phyloP scores from a whole-genome alignment of 73 alveolate genomes.

The Symbiodinium pilosum region DNA sequence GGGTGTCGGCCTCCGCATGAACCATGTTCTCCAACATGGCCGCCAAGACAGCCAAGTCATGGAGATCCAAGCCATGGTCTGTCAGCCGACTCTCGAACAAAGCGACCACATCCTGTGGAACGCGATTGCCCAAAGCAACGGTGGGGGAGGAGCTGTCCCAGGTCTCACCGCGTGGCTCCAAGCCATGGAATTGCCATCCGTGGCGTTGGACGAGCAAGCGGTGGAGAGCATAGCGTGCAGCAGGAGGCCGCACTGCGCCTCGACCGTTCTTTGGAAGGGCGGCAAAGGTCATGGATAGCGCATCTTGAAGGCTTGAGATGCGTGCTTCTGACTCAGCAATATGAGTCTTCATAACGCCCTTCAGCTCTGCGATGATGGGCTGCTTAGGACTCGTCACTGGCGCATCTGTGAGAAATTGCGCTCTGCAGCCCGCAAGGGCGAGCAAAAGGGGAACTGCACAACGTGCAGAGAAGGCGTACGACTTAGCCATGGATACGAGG shows the following conservation, averaged over 20 bases:
- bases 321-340: neutral
- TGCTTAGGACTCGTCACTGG: neutral
- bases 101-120: slow-evolving; percentile 16
- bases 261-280: slow-evolving; percentile 65
- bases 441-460: slow-evolving; percentile 3
- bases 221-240: slow-evolving; percentile 69
- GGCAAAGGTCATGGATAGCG: neutral
- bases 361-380: neutral
- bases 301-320: neutral
- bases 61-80: slow-evolving; percentile 19
- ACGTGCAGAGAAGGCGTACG: slow-evolving; percentile 64
- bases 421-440: neutral
- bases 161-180: slow-evolving; percentile 34
- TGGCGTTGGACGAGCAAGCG: slow-evolving; percentile 77
- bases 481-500: slow-evolving; percentile 30
- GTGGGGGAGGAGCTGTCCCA: slow-evolving; percentile 86
- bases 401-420: neutral
- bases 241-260: slow-evolving; percentile 38
- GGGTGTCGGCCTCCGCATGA: slow-evolving; percentile 72
- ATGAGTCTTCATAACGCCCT: neutral
- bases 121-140: slow-evolving; percentile 24
- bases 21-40: slow-evolving; percentile 87
- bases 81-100: slow-evolving; percentile 24
- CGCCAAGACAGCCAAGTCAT: slow-evolving; percentile 50
- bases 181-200: slow-evolving; percentile 14